Base-by-base conservation (phyloP, 2,329 filamentous ascomycete genomes). In the Aspergillus costaricaensis region DNA sequence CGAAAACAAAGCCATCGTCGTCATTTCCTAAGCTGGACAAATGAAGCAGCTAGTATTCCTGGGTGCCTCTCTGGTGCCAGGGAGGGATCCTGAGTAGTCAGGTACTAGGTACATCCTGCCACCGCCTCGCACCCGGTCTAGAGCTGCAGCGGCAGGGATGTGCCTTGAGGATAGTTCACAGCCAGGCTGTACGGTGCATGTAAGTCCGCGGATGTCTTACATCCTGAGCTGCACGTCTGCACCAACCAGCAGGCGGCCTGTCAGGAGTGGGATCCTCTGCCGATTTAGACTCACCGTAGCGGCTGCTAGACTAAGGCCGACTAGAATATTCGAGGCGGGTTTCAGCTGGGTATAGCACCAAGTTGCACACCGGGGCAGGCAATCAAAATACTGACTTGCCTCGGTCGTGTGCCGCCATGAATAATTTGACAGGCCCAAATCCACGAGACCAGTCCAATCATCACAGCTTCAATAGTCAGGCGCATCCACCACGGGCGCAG, bases 201-300 rank as follows among this genome's bases (percentile, higher is more conserved):
- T 55, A 56, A 27, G 58, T 43, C 52, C 23, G 51, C 51, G 58
- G 58, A 60, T 60, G 52, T 60, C 52, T 60, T 60, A 60, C 58
- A 60, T 39, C 39, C 27, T 32, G 44, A 10, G 53, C 53, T 44
- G 53, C 53, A 53, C 41, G 53, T 17, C 30, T 41, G 53, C 53
- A 55, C 53, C 53, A 55, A 55, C 53, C 53, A 55, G 53, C 53
- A 39, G 30, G 39, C 53, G 25, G n/a, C 39, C 39, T 47, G 53
- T 21, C n/a, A 39, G 57, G 10, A 39, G 25, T 23, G 52, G 19
- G 39, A 30, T 41, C 52, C 30, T 55, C 38, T 30, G 19, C 39
- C 41, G 21, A 51, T 60, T 59, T 60, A 60, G 58, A 51, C 58
- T 60, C 58, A 21, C 17, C 53, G 41, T 55, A 55, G 53, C 53